Evolutionary conservation across 306 rosid genomes (phyloP), one percentile per base, ranked within the genome.

Genomic region (Castanopsis chinensis): DNA sequence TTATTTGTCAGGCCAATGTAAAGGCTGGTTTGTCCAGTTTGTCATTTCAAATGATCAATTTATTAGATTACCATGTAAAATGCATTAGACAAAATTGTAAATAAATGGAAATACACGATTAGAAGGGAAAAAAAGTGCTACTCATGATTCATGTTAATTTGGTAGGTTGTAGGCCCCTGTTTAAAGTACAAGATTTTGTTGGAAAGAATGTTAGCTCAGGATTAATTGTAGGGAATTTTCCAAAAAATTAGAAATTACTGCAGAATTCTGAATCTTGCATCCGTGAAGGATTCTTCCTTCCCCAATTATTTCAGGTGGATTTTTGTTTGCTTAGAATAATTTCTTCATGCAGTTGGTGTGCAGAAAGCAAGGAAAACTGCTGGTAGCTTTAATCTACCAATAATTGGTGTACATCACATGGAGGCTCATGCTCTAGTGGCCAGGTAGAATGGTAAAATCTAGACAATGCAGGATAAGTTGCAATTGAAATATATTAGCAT

Each of bases 391-490:
- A 83, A 73, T 77, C 85, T 95, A 68, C 99, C 99, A 32, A 89
- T 95, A 55, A 59, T 93, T 83, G 98, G 98, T 78, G 84, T 95
- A 65, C 98, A 95, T 93, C 99, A 95, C 85, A 95, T 92, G 98
- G 99, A 95, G 77, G 99, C 98, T 81, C 97, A 92, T 91, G 97
- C 98, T 84, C 87, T 95, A n/a, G 97, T 95, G 51, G 97, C 98
- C 78, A 95, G 99, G 98, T 92, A 87, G 45, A 70, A 12, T 79
- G 56, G 19, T 60, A 72, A 15, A 75, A 57, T 56, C 55, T 61
- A 65, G 30, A 30, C 61, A 67, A 32, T 75, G 28, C 68, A 19
- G 56, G 71, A 19, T 51, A 65, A 76, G 68, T 33, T 27, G 63
- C 76, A 45, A 3, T 33, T 57, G 32, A 23, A n/a, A 71, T 78